phyloP scores from a whole-genome alignment of 2,329 filamentous ascomycete species.

The Aspergillus puulaauensis region DNA sequence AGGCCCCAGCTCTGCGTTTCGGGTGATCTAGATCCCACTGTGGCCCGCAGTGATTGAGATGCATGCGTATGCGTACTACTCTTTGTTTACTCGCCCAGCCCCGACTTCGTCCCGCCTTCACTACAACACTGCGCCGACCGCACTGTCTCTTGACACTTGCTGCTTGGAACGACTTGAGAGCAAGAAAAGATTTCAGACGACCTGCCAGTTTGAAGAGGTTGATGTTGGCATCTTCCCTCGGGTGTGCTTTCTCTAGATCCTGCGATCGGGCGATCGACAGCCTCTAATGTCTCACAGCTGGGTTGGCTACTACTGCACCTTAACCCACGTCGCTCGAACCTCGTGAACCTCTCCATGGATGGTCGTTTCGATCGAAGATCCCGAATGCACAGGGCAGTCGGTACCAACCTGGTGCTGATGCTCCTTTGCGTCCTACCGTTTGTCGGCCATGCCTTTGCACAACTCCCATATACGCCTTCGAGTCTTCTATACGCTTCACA shows the following conservation, averaged over 20 bases:
- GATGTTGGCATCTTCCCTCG: slow-evolving; percentile 11
- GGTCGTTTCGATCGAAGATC: slow-evolving; percentile 11
- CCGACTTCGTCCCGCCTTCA: neutral
- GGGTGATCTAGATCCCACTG: slow-evolving; percentile 11
- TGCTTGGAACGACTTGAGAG: neutral
- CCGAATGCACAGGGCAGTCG: slow-evolving; percentile 15
- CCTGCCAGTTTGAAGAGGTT: neutral
- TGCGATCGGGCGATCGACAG: slow-evolving; percentile 17
- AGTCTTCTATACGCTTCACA: slow-evolving; percentile 61
- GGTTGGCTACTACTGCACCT: slow-evolving; percentile 7
- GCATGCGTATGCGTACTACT: neutral
- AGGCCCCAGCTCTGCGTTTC: slow-evolving; percentile 5
- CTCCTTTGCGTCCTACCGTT: slow-evolving; percentile 23
- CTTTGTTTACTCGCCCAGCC: slow-evolving; percentile 12
- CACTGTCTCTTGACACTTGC: neutral
- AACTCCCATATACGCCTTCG: slow-evolving; percentile 76
- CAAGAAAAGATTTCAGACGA: neutral
- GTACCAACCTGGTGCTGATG: slow-evolving; percentile 10
- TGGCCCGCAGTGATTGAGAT: slow-evolving; percentile 11
- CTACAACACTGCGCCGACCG: neutral
- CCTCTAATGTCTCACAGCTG: slow-evolving; percentile 14
- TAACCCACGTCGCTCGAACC: slow-evolving; percentile 5
- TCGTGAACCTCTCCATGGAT: slow-evolving; percentile 17
- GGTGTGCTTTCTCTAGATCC: slow-evolving; percentile 13
- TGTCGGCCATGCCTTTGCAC: slow-evolving; percentile 27